Evolutionary conservation across 2,329 filamentous ascomycete species (phyloP), one percentile per base, ranked within the genome.

Genomic region (Cladophialophora immunda): DNA sequence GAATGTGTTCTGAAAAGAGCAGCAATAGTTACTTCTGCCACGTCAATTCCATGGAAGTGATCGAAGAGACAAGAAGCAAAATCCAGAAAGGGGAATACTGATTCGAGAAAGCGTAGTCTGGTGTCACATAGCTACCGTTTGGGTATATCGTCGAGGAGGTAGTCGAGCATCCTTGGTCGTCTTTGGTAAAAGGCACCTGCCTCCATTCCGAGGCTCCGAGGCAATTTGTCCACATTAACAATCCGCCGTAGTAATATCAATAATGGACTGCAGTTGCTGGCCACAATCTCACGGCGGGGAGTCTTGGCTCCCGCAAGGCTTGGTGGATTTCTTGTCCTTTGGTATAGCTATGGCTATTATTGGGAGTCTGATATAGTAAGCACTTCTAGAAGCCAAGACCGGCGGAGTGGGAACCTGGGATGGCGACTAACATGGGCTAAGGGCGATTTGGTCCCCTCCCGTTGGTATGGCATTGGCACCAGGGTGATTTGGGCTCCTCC

Each of bases 281-380:
- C 41, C 45, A 50, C 2, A 50, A 25, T 50, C 45, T 41, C 19
- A 3, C 17, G 45, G 45, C 9, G 45, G 45, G 45, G 19, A 25
- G n/a, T 50, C 57, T 59, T 59, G 57, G 57, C 57, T 38, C 29
- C 58, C 45, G 29, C 38, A 53, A 61, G 57, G 58, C 58, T 61
- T 61, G 58, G 36, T 6, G 5, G 15, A 4, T 2, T 11, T 27
- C 25, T 45, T 9, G 25, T 41, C 58, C 22, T 34, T 45, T 50
- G 13, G 11, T n/a, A 13, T 32, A 13, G 6, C 25, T 38, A n/a
- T 25, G 22, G 1, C 50, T 56, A 63, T 47, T 36, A 57, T 63
- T 55, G 52, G 60, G 19, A 63, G 52, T 22, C 13, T 56, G 53
- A 56, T 32, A 47, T 32, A 56, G 60, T 63, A 63, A 63, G 53